A percentile compares a stretch with the other conserved stretches of the same genome.
Evolutionary conservation across 2,329 filamentous ascomycete species (phyloP).

Genomic region (Arthrobotrys conoides): DNA sequence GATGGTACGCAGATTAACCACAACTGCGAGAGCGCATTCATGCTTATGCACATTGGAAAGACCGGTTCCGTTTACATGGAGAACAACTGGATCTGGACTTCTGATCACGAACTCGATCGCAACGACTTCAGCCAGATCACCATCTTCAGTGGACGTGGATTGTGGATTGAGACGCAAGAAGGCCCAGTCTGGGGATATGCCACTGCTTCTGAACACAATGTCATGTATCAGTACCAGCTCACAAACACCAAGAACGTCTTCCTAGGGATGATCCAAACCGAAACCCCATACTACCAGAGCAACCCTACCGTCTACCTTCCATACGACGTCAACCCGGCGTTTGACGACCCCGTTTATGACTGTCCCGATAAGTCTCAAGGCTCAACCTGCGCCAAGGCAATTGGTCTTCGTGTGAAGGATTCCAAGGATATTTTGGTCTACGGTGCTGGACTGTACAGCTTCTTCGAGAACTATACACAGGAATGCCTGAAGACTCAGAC

Average conservation of each 20-base stretch:
- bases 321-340: slow-evolving; percentile 65
- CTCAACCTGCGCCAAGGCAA: slow-evolving; percentile 72
- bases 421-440: slow-evolving; percentile 73
- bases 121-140: slow-evolving; percentile 65
- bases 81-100: slow-evolving; percentile 71
- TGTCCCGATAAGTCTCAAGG: slow-evolving; percentile 60
- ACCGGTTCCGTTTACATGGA: slow-evolving; percentile 68
- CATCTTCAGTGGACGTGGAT: slow-evolving; percentile 66
- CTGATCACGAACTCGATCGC: slow-evolving; percentile 68
- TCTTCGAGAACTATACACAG: slow-evolving; percentile 75
- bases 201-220: slow-evolving; percentile 71
- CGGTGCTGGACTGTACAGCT: slow-evolving; percentile 77
- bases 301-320: slow-evolving; percentile 69
- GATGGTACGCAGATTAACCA: slow-evolving; percentile 63
- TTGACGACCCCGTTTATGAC: slow-evolving; percentile 55
- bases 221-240: slow-evolving; percentile 72
- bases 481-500: slow-evolving; percentile 62
- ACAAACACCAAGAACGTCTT: slow-evolving; percentile 70
- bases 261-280: slow-evolving; percentile 70
- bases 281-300: slow-evolving; percentile 71
- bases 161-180: slow-evolving; percentile 65
- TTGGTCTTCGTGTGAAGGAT: slow-evolving; percentile 76
- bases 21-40: slow-evolving; percentile 67
- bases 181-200: slow-evolving; percentile 67
- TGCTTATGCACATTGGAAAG: slow-evolving; percentile 67